These are phyloP conservation scores for Nigrospora osmanthi DNA, from an alignment of 2,329 filamentous ascomycete species.

Conservation along the genomic window DNA sequence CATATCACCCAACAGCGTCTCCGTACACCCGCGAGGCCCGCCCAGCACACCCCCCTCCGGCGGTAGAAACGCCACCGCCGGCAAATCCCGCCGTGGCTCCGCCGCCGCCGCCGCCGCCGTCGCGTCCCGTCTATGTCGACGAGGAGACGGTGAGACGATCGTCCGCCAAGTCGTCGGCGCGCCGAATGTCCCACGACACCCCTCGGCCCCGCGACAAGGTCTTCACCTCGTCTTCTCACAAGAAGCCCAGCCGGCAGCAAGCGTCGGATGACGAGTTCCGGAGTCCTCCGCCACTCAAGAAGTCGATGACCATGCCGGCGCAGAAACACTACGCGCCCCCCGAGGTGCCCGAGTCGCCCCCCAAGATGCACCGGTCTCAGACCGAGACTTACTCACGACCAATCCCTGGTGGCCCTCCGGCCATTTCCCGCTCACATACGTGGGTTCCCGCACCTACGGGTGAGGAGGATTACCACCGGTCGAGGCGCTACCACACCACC, in stretches of 20 bases:
- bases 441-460: background rate
- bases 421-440: conserved; percentile 1
- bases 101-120: conserved; percentile 12
- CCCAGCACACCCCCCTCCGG: conserved; percentile 6
- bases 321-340: background rate
- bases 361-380: conserved; percentile 1
- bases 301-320: conserved; percentile 2
- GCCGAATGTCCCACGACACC: conserved; percentile 20
- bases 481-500: background rate
- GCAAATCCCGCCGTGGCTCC: conserved; percentile 11
- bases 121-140: conserved; percentile 6
- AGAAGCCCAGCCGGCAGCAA: conserved; percentile 12
- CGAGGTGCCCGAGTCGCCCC: conserved; percentile 1
- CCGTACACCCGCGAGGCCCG: background rate
- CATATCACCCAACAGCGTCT: conserved; percentile 7
- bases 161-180: conserved; percentile 11
- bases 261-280: background rate
- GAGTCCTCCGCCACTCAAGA: conserved; percentile 1
- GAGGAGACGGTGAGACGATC: conserved; percentile 16
- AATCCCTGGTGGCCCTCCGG: background rate
- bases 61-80: conserved; percentile 22
- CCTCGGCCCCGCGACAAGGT: conserved; percentile 6
- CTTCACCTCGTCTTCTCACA: conserved; percentile 12
- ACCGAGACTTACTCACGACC: conserved; percentile 4
- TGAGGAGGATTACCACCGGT: conserved; percentile 2